Evolutionary conservation across 768 basidiomycete species (phyloP), one percentile per base, ranked within the genome.

Genomic region (Saitozyma podzolica): DNA sequence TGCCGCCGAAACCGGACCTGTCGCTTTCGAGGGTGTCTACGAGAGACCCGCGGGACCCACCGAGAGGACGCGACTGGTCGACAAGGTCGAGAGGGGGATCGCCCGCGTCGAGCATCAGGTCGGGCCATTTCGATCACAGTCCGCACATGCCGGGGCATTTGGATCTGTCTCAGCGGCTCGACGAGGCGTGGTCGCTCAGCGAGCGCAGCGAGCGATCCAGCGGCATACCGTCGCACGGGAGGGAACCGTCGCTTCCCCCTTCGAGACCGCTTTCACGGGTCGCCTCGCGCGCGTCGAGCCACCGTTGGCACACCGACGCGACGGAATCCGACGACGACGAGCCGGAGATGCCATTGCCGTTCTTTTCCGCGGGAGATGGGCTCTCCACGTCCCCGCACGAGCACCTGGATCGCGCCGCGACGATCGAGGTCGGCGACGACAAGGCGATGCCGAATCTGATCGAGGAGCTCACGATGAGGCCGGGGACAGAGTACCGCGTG

Each of bases 401-500:
- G 40, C 17, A 16, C 5, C 2, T 49, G 4, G 29, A 16, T 40
- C 42, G 17, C 37, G 19, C 59, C 16, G 14, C 56, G 40, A 11
- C 45, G 53, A 54, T 49, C 50, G 37, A 49, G 14, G 9, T 29
- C 49, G 54, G 49, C 37, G 14, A 40, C 40, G 57, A 49, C 49
- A 61, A 54, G 48, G 59, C 50, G 29, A 73, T 68, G 43, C 67
- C 74, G 13, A 70, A 74, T 55, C 74, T 72, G 43, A 74, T 79
- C 49, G 78, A 79, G 42, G 74, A 79, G 47, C 53, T 79, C 39
- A 67, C 71, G 20, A 70, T 76, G 69, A 57, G 74, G 14, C 76
- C 78, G 1, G 78, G 78, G 4, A 73, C 70, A 16, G 74, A 76
- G 53, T 79, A 79, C 53, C 68, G 76, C 5, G 57, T 79, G 8